Percentiles rank a stretch among this genome's conserved stretches.
Conservation (phyloP, 257 asterid genomes). For the Primulina huaijiensis region DNA sequence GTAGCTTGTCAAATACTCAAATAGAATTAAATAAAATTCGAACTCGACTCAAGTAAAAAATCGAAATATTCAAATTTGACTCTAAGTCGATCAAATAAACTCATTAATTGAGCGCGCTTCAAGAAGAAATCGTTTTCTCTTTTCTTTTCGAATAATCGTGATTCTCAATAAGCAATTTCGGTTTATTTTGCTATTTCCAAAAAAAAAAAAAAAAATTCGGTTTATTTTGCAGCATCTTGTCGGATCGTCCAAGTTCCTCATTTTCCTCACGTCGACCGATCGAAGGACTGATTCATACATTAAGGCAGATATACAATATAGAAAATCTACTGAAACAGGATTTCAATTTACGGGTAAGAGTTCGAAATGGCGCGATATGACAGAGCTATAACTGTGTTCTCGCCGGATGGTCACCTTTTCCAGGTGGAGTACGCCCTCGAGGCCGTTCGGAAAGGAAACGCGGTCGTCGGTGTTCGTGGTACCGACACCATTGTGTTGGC, state of each 20-base stretch:
- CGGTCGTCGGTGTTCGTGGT: slow-evolving; percentile 95
- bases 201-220: no score
- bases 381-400: slow-evolving; percentile 91
- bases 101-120: no score
- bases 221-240: slow-evolving; percentile 12
- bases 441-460: slow-evolving; percentile 97
- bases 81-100: no score
- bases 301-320: neutral
- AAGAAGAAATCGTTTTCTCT: no score
- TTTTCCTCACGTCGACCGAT: slow-evolving; percentile 16
- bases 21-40: no score
- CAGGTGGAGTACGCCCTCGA: slow-evolving; percentile 98
- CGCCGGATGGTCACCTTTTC: slow-evolving; percentile 94
- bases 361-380: slow-evolving; percentile 82
- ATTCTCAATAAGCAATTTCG: no score
- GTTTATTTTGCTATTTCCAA: no score
- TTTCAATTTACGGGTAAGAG: neutral
- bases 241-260: slow-evolving; percentile 36
- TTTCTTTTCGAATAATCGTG: no score
- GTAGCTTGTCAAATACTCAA: no score
- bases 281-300: neutral
- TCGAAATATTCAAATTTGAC: accelerated
- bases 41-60: no score
- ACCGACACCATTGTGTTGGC: slow-evolving; percentile 82
- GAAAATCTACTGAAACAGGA: neutral